A percentile compares a stretch with the other conserved stretches of the same genome.
These are phyloP conservation scores for Oxalis stricta DNA, from an alignment of 441 rosid species.

Conservation along the genomic window DNA sequence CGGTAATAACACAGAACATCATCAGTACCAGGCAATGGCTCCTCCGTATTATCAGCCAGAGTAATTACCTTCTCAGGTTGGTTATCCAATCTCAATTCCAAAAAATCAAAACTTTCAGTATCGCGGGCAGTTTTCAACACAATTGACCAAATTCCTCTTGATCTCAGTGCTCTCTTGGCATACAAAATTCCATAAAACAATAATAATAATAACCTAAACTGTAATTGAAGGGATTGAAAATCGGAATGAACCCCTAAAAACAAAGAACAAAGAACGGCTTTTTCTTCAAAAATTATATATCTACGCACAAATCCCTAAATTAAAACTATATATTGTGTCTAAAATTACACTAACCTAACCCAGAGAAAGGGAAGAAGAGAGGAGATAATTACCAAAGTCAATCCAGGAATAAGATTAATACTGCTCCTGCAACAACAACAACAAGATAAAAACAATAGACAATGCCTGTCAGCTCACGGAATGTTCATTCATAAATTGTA, in stretches of 20 bases:
- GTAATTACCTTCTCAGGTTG: conserved; percentile 23
- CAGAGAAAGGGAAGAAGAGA: too few species aligned
- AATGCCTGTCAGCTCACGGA: too few species aligned
- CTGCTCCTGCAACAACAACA: too few species aligned
- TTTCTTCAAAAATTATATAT: too few species aligned
- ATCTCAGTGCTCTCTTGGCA: conserved; percentile 32
- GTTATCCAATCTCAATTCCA: conserved; percentile 7
- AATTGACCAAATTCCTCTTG: conserved; percentile 6
- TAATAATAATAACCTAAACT: conserved; percentile 23
- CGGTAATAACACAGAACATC: conserved; percentile 17
- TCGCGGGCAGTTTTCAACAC: conserved; percentile 12
- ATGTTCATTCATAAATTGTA: too few species aligned
- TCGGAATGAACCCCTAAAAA: neutral
- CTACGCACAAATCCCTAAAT: neutral
- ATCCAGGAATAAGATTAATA: too few species aligned
- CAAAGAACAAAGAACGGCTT: neutral
- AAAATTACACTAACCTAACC: too few species aligned
- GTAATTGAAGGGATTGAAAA: neutral
- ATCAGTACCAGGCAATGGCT: conserved; percentile 25
- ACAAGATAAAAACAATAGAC: too few species aligned
- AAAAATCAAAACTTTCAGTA: conserved; percentile 18
- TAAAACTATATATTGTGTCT: neutral
- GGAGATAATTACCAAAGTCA: too few species aligned
- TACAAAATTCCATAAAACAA: conserved; percentile 18
- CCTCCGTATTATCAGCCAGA: conserved; percentile 16